Evolutionary conservation across 2,329 filamentous ascomycete genomes (phyloP).

Genomic region (Botrytis porri): DNA sequence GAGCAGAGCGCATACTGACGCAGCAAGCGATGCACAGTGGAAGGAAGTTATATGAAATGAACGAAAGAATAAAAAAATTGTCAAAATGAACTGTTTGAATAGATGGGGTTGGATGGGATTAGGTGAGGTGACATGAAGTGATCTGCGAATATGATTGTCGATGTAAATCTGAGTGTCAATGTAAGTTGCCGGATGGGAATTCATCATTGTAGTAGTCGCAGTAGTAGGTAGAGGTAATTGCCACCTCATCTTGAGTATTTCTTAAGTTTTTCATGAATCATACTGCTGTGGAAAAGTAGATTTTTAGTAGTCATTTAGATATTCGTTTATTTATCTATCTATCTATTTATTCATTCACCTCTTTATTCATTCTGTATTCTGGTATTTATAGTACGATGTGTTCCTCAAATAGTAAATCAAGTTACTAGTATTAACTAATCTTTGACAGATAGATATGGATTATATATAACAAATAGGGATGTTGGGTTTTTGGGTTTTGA

Average conservation of each 20-base stretch:
- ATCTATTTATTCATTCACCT: too few species aligned
- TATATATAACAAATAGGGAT: too few species aligned
- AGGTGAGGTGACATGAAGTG: background rate
- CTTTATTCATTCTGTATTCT: too few species aligned
- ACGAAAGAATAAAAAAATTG: constrained; percentile 15
- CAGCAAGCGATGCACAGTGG: constrained; percentile 10
- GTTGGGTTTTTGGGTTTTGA: too few species aligned
- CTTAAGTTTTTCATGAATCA: too few species aligned
- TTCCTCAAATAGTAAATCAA: too few species aligned
- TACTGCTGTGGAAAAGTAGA: too few species aligned
- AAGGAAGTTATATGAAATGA: constrained; percentile 11
- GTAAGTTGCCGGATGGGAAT: background rate
- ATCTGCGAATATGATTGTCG: background rate
- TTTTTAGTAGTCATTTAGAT: too few species aligned
- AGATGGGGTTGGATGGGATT: background rate
- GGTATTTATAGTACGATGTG: too few species aligned
- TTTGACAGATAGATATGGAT: too few species aligned
- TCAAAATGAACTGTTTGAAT: background rate
- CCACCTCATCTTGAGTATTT: background rate
- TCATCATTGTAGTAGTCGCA: background rate
- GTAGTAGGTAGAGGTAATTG: background rate
- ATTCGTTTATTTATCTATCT: too few species aligned
- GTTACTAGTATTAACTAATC: too few species aligned
- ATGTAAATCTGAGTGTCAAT: background rate
- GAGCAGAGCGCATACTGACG: background rate